A percentile compares a stretch with the other conserved stretches of the same genome.
Conservation (phyloP, 2,329 filamentous ascomycete genomes). For the Alternaria arborescens region DNA sequence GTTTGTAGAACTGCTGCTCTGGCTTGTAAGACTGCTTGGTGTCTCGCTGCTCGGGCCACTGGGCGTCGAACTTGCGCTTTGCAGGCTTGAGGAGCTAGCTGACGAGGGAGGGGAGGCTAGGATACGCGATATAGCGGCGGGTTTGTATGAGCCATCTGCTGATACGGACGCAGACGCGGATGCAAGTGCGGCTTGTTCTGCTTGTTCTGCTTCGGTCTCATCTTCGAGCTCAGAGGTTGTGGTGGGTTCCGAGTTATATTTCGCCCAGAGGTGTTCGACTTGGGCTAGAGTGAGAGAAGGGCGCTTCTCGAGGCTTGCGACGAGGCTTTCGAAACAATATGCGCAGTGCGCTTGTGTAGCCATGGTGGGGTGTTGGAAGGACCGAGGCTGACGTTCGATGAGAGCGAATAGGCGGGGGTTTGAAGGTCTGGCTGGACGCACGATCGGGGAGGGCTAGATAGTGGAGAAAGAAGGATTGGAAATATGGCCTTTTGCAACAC, state of each 20-base stretch:
- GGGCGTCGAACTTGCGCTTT: conserved; percentile 59
- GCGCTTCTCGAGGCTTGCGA: conserved; percentile 76
- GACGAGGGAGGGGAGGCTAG: conserved; percentile 54
- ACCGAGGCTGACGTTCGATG: neutral
- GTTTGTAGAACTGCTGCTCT: conserved; percentile 36
- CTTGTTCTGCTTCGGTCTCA: conserved; percentile 6
- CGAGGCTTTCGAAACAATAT: conserved; percentile 89
- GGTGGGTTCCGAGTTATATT: conserved; percentile 54
- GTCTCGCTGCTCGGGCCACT: conserved; percentile 51
- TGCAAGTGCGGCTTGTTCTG: conserved; percentile 10
- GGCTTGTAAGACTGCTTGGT: conserved; percentile 55
- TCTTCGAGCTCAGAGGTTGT: conserved; percentile 21
- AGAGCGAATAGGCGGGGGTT: neutral
- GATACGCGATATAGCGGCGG: conserved; percentile 57
- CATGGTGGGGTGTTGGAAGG: conserved; percentile 62
- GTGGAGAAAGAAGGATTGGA: neutral
- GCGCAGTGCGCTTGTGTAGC: conserved; percentile 86
- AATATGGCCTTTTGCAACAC: neutral
- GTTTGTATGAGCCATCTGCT: conserved; percentile 43
- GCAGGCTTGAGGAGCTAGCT: conserved; percentile 55
- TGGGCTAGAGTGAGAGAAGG: conserved; percentile 71
- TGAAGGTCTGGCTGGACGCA: neutral
- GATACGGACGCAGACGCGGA: conserved; percentile 7
- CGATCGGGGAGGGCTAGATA: conserved; percentile 2
- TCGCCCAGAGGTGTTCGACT: conserved; percentile 74